Evolutionary conservation across 352 stramenopile species (phyloP).

Genomic region (Globisporangium perplexum): DNA sequence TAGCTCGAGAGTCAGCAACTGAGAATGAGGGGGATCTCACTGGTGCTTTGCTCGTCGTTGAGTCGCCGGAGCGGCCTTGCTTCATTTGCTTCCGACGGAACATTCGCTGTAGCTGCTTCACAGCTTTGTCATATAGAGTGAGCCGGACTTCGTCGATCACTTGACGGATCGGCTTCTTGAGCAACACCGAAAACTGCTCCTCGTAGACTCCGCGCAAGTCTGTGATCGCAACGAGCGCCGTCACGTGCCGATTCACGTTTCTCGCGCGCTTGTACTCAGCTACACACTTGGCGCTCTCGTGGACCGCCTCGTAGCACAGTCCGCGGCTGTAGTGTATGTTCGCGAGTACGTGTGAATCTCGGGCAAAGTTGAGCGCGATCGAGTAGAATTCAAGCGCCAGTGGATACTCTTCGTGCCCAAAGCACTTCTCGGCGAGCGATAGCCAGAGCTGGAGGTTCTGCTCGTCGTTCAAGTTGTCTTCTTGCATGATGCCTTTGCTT

Average conservation of each 20-base stretch:
- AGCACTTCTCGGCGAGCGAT: constrained; percentile 53
- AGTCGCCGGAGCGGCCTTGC: background rate
- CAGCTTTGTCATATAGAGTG: constrained; percentile 52
- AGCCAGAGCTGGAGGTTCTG: constrained; percentile 54
- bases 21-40: background rate
- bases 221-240: constrained; percentile 28
- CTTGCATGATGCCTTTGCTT: constrained; percentile 20
- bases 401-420: constrained; percentile 56
- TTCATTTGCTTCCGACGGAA: constrained; percentile 40
- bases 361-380: constrained; percentile 53
- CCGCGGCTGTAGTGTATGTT: constrained; percentile 50
- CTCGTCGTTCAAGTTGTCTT: constrained; percentile 30
- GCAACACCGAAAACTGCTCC: constrained; percentile 34
- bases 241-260: constrained; percentile 58
- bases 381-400: constrained; percentile 59
- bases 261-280: constrained; percentile 63
- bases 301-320: constrained; percentile 47
- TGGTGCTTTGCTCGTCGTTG: background rate
- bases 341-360: constrained; percentile 50
- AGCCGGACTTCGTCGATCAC: constrained; percentile 56
- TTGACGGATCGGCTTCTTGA: constrained; percentile 35
- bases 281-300: constrained; percentile 38
- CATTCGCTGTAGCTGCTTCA: constrained; percentile 53
- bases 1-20: background rate
- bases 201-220: constrained; percentile 43